Conservation (phyloP, 345 rosid species). For the Bretschneidera sinensis region DNA sequence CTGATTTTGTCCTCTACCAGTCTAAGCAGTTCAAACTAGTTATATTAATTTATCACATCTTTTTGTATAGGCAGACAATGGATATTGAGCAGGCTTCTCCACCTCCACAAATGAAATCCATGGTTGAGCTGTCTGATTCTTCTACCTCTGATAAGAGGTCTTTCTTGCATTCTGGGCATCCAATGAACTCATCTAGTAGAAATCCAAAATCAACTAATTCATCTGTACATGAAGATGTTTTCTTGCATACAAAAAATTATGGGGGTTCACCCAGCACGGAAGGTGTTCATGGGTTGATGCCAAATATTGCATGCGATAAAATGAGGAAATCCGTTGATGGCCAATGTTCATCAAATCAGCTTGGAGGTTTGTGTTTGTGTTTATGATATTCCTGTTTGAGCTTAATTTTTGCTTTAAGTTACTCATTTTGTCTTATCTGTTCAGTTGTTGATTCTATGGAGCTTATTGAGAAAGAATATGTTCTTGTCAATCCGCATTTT, state of each 20-base stretch:
- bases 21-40: slow-evolving; percentile 9
- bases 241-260: slow-evolving; percentile 9
- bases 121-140: slow-evolving; percentile 26
- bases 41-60: slow-evolving; percentile 17
- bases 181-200: slow-evolving; percentile 9
- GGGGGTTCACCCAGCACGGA: slow-evolving; percentile 18
- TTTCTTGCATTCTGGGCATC: slow-evolving; percentile 21
- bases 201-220: slow-evolving; percentile 24
- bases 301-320: slow-evolving; percentile 24
- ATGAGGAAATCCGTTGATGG: slow-evolving; percentile 29
- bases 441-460: slow-evolving; percentile 53
- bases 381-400: slow-evolving; percentile 2
- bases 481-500: slow-evolving; percentile 53
- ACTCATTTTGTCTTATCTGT: slow-evolving; percentile 20
- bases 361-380: slow-evolving; percentile 35
- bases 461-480: slow-evolving; percentile 74
- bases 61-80: slow-evolving; percentile 38
- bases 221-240: slow-evolving; percentile 21
- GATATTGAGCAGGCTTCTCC: slow-evolving; percentile 20
- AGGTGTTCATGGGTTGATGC: slow-evolving; percentile 14
- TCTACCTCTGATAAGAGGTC: slow-evolving; percentile 31
- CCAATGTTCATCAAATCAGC: slow-evolving; percentile 33
- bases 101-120: slow-evolving; percentile 17
- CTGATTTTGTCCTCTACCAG: neutral
- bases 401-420: slow-evolving; percentile 5